Base-by-base conservation (phyloP, 1,139 yeast genomes). In the Blastobotrys raffinosifermentans region DNA sequence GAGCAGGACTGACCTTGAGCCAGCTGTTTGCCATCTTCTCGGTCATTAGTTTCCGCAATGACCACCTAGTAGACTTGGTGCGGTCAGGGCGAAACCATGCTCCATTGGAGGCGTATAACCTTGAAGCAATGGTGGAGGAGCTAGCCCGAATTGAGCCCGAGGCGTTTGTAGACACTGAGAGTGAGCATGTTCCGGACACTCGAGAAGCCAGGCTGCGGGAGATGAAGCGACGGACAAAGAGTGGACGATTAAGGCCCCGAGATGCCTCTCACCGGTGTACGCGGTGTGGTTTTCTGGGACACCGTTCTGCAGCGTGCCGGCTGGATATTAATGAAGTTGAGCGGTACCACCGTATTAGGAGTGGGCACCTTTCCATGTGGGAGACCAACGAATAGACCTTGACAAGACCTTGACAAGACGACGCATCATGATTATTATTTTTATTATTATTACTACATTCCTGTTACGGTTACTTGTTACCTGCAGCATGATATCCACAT, bases 241-340 rank as follows among this genome's bases (percentile, higher is more conserved):
- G 39, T 37, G 19, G 25, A 34, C 18, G 35, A 34, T 14, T 35
- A 35, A 14, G 41, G 15, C 41, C 41, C 3, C 29, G 41, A 21
- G 41, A 38, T 17, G 38, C 41, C n/a, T 29, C 38, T 11, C 41
- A 38, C 25, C 29, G 41, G 17, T 38, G 41, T 20, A 38, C 41
- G 4, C 31, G 41, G 18, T 38, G 41, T 19, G 41, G 41, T 11
- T 38, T 38, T 23, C 34, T 38, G 20, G 41, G 41, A 11, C 41
- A 38, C 19, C 33, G 41, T 11, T 38, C 41, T 6, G 29, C 41
- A 7, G 33, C 34, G 15, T 38, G 41, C 26, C 25, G 31, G 26
- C 29, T 38, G 26, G 38, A 38, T 31, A 34, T 37, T 37, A 34
- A 38, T 8, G 37, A 26, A 8, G 31, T 38, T 31, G 38, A 38